Evolutionary conservation across 2,329 filamentous ascomycete genomes (phyloP), one percentile per base, ranked within the genome.

Genomic region (Epichloe baconii): DNA sequence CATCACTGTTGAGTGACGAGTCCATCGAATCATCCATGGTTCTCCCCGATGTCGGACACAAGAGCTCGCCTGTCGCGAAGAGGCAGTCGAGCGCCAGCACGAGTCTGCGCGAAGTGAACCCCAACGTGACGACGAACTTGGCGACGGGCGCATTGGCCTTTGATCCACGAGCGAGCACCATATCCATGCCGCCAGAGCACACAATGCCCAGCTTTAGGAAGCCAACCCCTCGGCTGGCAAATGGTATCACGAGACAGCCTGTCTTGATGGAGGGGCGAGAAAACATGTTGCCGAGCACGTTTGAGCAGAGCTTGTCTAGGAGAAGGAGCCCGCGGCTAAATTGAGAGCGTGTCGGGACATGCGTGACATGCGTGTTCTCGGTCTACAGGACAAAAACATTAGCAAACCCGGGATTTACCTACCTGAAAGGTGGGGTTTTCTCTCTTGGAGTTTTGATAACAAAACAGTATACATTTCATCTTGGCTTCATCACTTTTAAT

Each of bases 41-140:
- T 6, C 59, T 62, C 49, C 49, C 53, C 23, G 56, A 53, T 11
- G 58, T 17, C 12, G 37, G 57, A 35, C 58, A 58, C 54, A 60
- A 61, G 55, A 61, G 59, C 7, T 62, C 64, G 10, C 65, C 63
- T 31, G 40, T 50, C 15, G 21, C 51, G 38, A 49, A 44, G 21
- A 43, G 52, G 6, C 52, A 54, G 40, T 52, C 52, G 2, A 49
- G 36, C 52, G 58, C 42, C 66, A 66, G 64, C 53, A 69, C 65
- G 63, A 77, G 75, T 55, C 69, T 80, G 45, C 73, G 77, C 41
- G 78, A 80, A 61, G 70, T 80, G 37, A 75, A 79, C 60, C 75
- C 75, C 36, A 76, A 76, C 56, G 62, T 74, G 26, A 69, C 70
- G 53, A 57, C 60, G n/a, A 73, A 67, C 55, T 52, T 70, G 52